Conservation (phyloP, 2,329 filamentous ascomycete species). For the Cladorrhinum sp. region DNA sequence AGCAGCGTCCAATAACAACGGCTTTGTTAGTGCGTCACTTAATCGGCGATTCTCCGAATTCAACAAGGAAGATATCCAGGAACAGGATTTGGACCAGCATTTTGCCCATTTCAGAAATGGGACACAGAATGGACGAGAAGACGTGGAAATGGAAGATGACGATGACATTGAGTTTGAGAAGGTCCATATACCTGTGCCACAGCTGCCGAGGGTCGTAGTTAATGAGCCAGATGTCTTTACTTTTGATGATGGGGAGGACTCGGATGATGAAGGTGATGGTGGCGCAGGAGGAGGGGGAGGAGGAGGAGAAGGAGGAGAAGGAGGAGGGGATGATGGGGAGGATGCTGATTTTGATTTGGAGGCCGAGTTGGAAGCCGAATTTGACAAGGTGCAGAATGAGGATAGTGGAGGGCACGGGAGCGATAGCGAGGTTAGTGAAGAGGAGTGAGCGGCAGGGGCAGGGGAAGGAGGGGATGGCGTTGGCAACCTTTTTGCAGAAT, state of each 20-base stretch:
- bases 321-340: background rate
- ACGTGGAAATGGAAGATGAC: conserved; percentile 37
- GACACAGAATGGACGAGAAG: background rate
- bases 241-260: conserved; percentile 30
- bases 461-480: too few species aligned
- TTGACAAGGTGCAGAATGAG: conserved; percentile 32
- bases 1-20: conserved; percentile 44
- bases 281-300: background rate
- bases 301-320: background rate
- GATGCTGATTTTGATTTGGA: conserved; percentile 39
- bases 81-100: conserved; percentile 37
- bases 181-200: conserved; percentile 13
- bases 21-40: conserved; percentile 39
- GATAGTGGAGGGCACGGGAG: conserved; percentile 30
- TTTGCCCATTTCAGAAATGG: conserved; percentile 30
- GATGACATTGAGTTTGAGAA: conserved; percentile 37
- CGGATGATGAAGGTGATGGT: conserved; percentile 2
- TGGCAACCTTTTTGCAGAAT: too few species aligned
- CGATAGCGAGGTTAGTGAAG: conserved; percentile 63
- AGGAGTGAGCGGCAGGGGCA: too few species aligned
- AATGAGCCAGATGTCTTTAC: conserved; percentile 31
- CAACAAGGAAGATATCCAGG: conserved; percentile 39
- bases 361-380: conserved; percentile 55
- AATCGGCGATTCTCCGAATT: conserved; percentile 54
- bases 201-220: conserved; percentile 10